Base-by-base conservation (phyloP, 495 filamentous ascomycete species). In the Pseudevernia furfuracea region DNA sequence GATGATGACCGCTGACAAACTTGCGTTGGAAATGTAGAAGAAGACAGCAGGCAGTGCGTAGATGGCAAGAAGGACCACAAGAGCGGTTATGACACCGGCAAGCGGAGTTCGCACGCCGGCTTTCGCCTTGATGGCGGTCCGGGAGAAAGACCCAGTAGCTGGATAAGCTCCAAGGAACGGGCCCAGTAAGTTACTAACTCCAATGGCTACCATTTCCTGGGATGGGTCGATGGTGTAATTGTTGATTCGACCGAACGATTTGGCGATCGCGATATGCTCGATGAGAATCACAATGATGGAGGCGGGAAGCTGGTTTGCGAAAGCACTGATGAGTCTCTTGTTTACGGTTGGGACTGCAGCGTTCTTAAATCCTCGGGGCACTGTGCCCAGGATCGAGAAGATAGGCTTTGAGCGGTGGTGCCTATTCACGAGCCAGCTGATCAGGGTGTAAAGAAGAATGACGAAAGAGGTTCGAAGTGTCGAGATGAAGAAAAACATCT, bases 211-310 rank as follows among this genome's bases (percentile, higher is more conserved):
- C 77, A 98, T 85, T 70, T 98, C 94, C 72, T 98, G 94, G 0
- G 93, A 97, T 4, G 94, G 95, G 67, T 97, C 85, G 74, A 98
- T 97, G n/a, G 86, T 90, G 76, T 98, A 98, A 77, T 97, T 97
- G 78, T 97, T 97, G 68, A 98, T 82, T 52, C 94, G 84, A 8
- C 94, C 94, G 65, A 98, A 98, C 0, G 94, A 97, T 75, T 98
- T 98, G 41, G 92, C 91, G 66, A 98, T 98, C n/a, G 95, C 89
- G 68, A 94, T 92, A 72, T 95, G 90, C 74, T 98, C 94, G 69
- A 98, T 97, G 55, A 98, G 78, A 52, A 97, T 79, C 11, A 98
- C 95, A 68, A 98, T 96, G 53, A 97, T 89, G 1, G 87, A 84
- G 21, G 87, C 88, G 0, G 91, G 91, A 0, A 96, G 76, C 58